Evolutionary conservation across 768 basidiomycete species (phyloP), one percentile per base, ranked within the genome.

Genomic region (Pleurotus tuber-regium): DNA sequence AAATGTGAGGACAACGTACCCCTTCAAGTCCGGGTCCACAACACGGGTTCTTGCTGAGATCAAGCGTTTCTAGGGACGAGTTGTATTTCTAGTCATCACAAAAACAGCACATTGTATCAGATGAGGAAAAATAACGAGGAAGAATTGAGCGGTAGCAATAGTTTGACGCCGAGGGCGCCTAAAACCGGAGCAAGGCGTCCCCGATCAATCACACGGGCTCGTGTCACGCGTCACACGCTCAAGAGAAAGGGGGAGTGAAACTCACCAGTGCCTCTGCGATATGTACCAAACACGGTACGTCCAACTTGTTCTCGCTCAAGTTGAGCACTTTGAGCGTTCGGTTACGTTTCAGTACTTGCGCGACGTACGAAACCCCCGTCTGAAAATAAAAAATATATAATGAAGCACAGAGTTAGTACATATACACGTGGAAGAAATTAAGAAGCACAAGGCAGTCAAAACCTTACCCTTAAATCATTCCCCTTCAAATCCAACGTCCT

Each of bases 281-380:
- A 0, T 78, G 72, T 2, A 86, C 82, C 8, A 99, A 72, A 48
- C 92, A 91, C 7, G 78, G 71, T 1, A 89, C 80, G 52, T 96
- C 96, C 4, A 99, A 80, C 65, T 89, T 92, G 66, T 98, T 98
- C 65, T 98, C 96, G 61, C 89, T 87, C 46, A 98, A 70, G 66
- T 98, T 98, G 21, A 98, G 76, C 4, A 98, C 86, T 68, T 96
- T 97, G 38, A 98, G 74, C 2, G 96, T 98, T 38, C 94, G 76
- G 67, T 99, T 98, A 30, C 96, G 86, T 64, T 98, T 98, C 56
- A 98, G 73, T 0, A 98, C 96, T 68, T 98, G 95, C 0, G 94
- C 87, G 42, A 98, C 82, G 62, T 97, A 98, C 0, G 80, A 82
- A 29, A 98, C 86, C 0, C 96, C 95, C 36, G 68, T 80, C 77